Percentiles rank a stretch among this genome's conserved stretches.
Conservation (phyloP, 2,329 filamentous ascomycete species). For the Daldinia eschscholtzii region DNA sequence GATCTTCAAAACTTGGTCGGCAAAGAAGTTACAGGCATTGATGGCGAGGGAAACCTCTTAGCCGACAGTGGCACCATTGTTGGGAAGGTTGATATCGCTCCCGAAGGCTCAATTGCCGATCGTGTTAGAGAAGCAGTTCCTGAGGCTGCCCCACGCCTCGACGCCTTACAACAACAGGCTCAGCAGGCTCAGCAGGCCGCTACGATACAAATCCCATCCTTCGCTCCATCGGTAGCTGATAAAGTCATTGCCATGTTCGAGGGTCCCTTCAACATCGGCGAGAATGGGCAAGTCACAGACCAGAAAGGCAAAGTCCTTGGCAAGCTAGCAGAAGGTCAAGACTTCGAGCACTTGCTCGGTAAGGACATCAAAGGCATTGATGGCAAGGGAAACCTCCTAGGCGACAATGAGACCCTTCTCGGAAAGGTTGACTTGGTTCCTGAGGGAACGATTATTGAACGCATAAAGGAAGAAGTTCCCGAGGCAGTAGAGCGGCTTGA, state of each 20-base stretch:
- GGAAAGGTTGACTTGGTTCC: conserved; percentile 68
- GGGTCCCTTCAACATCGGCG: conserved; percentile 57
- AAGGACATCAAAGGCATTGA: conserved; percentile 77
- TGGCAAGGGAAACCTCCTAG: conserved; percentile 74
- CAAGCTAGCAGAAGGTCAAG: conserved; percentile 51
- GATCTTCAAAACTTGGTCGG: conserved; percentile 61
- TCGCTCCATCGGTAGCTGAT: conserved; percentile 51
- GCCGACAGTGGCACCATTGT: conserved; percentile 74
- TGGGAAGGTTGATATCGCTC: conserved; percentile 68
- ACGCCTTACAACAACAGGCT: conserved; percentile 55
- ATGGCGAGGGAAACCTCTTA: conserved; percentile 73
- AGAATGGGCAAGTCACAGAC: conserved; percentile 63
- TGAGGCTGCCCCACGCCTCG: conserved; percentile 55
- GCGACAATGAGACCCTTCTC: conserved; percentile 73
- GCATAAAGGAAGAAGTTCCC: conserved; percentile 52
- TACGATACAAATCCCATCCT: conserved; percentile 50
- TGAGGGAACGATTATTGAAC: conserved; percentile 56
- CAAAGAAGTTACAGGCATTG: conserved; percentile 74
- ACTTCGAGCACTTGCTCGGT: conserved; percentile 56
- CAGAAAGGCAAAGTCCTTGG: conserved; percentile 58
- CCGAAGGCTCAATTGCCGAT: conserved; percentile 57
- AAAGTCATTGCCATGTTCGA: conserved; percentile 53
- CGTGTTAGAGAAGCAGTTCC: conserved; percentile 50
- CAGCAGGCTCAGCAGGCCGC: conserved; percentile 22
- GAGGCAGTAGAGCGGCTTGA: conserved; percentile 52